phyloP scores from a whole-genome alignment of 2,329 filamentous ascomycete genomes.

The Pezizomycotina sp. region DNA sequence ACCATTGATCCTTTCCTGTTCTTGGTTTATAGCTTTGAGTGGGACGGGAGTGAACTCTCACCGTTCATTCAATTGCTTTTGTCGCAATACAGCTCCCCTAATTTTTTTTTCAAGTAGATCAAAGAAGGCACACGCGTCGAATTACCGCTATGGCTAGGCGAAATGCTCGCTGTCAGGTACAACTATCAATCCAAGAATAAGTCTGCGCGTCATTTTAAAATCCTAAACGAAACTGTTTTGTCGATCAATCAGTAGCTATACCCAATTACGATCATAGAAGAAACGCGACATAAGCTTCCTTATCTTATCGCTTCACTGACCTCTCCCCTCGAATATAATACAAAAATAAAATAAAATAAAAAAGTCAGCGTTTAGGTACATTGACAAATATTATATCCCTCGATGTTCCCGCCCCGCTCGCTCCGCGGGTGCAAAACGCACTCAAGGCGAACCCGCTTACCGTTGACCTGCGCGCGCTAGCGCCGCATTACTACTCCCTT shows the following conservation, averaged over 20 bases:
- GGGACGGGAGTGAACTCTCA: too few species aligned
- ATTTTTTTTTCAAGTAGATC: conserved; percentile 39
- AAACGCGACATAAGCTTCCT: too few species aligned
- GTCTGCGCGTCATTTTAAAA: too few species aligned
- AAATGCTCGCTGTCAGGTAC: conserved; percentile 62
- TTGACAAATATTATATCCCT: conserved; percentile 50
- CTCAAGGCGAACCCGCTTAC: conserved; percentile 77
- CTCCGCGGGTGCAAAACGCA: conserved; percentile 67
- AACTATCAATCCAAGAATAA: too few species aligned
- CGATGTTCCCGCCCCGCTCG: conserved; percentile 60
- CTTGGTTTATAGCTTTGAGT: too few species aligned
- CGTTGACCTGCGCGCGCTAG: conserved; percentile 67
- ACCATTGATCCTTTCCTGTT: too few species aligned
- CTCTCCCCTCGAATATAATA: too few species aligned
- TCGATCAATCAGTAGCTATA: too few species aligned
- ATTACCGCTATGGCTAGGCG: conserved; percentile 83
- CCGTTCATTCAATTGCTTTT: not conserved
- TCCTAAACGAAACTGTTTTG: too few species aligned
- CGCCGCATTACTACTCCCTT: conserved; percentile 74
- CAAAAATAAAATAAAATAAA: too few species aligned
- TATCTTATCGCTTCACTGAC: too few species aligned
- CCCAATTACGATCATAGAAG: too few species aligned
- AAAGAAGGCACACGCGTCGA: conserved; percentile 65
- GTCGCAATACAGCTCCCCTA: not conserved
- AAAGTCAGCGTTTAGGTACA: conserved; percentile 17